These are phyloP conservation scores for Curvularia sp. DNA, from an alignment of 2,329 filamentous ascomycete genomes.

Conservation along the genomic window DNA sequence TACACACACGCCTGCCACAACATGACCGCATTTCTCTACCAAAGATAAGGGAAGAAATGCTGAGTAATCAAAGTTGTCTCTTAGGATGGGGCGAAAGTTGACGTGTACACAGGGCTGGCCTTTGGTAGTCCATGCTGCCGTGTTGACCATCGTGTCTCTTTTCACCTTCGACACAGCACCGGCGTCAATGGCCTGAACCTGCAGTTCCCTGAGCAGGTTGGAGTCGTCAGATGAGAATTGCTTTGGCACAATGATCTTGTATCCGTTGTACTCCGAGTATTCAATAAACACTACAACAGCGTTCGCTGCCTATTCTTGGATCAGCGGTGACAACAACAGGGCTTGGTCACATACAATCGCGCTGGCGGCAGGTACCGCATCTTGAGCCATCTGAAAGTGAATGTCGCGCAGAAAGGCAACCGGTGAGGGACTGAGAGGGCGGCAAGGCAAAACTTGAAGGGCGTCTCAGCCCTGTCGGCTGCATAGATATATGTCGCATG, in stretches of 20 bases:
- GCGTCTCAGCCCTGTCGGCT: background rate
- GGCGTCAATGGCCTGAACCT: background rate
- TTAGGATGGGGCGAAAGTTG: too few relatives aligned
- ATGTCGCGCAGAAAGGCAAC: constrained; percentile 2
- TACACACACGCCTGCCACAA: constrained; percentile 4
- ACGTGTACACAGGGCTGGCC: constrained; percentile 4
- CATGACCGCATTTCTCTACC: constrained; percentile 1
- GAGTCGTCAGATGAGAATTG: background rate
- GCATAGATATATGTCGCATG: constrained; percentile 2
- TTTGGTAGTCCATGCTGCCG: constrained; percentile 1
- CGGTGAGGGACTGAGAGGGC: background rate
- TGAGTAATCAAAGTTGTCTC: constrained; percentile 3
- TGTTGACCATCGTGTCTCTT: constrained; percentile 4
- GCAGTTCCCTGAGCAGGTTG: background rate
- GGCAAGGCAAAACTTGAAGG: constrained; percentile 1
- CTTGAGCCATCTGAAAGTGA: too few relatives aligned
- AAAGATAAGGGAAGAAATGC: constrained; percentile 3
- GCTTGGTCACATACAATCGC: constrained; percentile 3
- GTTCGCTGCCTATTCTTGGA: background rate
- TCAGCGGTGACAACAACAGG: constrained; percentile 3
- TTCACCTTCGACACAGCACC: constrained; percentile 1
- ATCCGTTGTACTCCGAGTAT: background rate
- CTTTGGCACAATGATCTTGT: constrained; percentile 2
- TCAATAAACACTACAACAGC: constrained; percentile 5
- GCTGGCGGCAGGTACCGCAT: background rate